Evolutionary conservation across 306 rosid species (phyloP).

Genomic region (Prunus fruticosa): DNA sequence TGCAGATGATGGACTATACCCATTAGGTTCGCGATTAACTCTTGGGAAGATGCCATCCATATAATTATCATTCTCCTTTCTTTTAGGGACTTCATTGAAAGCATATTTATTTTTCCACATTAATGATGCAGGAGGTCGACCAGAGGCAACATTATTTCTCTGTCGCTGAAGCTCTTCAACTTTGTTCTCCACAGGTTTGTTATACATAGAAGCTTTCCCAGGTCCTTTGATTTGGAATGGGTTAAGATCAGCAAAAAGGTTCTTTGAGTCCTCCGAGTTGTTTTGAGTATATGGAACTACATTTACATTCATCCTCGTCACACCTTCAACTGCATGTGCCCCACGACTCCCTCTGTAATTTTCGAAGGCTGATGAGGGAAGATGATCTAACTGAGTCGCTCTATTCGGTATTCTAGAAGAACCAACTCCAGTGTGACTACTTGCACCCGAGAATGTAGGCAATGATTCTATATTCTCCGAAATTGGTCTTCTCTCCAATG

Average conservation of each 20-base stretch:
- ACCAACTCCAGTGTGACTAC: slow-evolving; percentile 44
- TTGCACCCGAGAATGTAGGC: slow-evolving; percentile 40
- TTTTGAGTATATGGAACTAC: slow-evolving; percentile 75
- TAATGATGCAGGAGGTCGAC: slow-evolving; percentile 60
- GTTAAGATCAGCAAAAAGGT: slow-evolving; percentile 87
- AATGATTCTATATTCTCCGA: slow-evolving; percentile 53
- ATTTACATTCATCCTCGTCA: slow-evolving; percentile 71
- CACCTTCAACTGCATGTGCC: slow-evolving; percentile 62
- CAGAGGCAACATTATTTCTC: slow-evolving; percentile 48
- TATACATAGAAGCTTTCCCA: slow-evolving; percentile 58
- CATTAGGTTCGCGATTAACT: slow-evolving; percentile 56
- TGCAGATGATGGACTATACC: slow-evolving; percentile 49
- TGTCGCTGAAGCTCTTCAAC: slow-evolving; percentile 53
- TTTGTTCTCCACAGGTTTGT: slow-evolving; percentile 62
- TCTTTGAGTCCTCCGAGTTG: slow-evolving; percentile 57
- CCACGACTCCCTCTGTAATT: slow-evolving; percentile 73
- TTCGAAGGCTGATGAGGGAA: slow-evolving; percentile 46
- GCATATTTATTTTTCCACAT: slow-evolving; percentile 81
- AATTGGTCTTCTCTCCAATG: slow-evolving; percentile 42
- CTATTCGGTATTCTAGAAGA: slow-evolving; percentile 45
- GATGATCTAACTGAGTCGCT: slow-evolving; percentile 40
- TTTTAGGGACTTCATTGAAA: slow-evolving; percentile 70
- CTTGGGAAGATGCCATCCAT: slow-evolving; percentile 36
- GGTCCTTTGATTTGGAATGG: slow-evolving; percentile 90
- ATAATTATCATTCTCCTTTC: slow-evolving; percentile 42